Base-by-base conservation (phyloP, 163 green algal genomes). In the Chlorella variabilis region DNA sequence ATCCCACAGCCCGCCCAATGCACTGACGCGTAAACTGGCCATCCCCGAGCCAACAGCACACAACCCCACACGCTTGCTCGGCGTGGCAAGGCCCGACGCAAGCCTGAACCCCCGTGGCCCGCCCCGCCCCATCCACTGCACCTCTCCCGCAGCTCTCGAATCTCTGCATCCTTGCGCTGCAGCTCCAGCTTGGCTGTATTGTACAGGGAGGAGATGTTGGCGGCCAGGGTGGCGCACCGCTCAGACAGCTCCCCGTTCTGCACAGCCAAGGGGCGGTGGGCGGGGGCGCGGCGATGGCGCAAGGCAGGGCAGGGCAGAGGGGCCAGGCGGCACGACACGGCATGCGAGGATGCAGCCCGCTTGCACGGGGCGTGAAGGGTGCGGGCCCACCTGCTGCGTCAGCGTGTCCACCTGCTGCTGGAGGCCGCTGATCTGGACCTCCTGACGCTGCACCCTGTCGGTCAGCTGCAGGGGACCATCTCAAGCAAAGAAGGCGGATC, bases 141-240 rank as follows among this genome's bases (percentile, higher is more conserved):
- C 79, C 54, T 85, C 3, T 83, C 67, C n/a, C 89, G 80, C 56
- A 94, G 80, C 41, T 87, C 69, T 54, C 77, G 86, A n/a, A 94
- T 91, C 38, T 93, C 87, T 0, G 67, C 49, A 27, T 87, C 83
- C 69, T 92, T 93, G n/a, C 91, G 85, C 11, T 89, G 71, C 23
- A 94, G 73, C 73, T 95, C 91, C 49, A 91, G 56, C 38, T 92
- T 92, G n/a, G 91, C 91, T 9, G 91, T 95, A n/a, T 92, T 91
- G 85, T 87, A 95, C 0, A 95, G 85, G 17, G 63, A 75, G 1
- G 88, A 93, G 13, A 95, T 93, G 84, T 95, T 95, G 54, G 68
- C 58, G 4, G 88, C 31, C 18, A 95, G 83, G 3, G 80, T 79
- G 21, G 82, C 83, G 11, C 85, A 81, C 51, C 93, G 71, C 79